Evolutionary conservation across 257 asterid genomes (phyloP), one percentile per base, ranked within the genome.

Genomic region (Hygrophila difformis): DNA sequence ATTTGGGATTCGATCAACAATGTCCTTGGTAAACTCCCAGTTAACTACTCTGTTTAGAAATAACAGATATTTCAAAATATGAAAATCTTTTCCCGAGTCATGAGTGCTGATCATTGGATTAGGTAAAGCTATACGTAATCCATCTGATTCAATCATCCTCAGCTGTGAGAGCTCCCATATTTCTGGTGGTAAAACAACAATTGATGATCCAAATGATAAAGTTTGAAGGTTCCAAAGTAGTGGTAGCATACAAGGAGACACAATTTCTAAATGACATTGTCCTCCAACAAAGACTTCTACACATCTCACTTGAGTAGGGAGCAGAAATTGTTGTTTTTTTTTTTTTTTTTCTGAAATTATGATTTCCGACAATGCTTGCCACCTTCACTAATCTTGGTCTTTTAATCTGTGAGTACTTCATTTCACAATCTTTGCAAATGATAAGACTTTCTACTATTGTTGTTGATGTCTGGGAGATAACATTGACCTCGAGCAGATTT

Each of bases 81-180:
- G 4, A 0, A 12, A 2, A 4, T 9, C 15, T 12, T 29, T 29
- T 12, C 17, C 50, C 31, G 4, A 5, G 7, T 3, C 31, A 26
- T 26, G 8, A 26, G 7, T 8, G 8, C 4, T 8, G 8, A 26
- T n/a, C n/a, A n/a, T 8, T 0, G 31, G 13, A 8, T 17, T 2
- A 16, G 51, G 14, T 22, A 5, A 11, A 14, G 14, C 37, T 18
- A 9, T 2, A 2, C 12, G 49, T 1, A 18, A 44, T n/a, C 8
- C 7, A 26, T 5, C 8, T 26, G 1, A 21, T 2, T 12, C 36
- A n/a, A 46, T 13, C 17, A 15, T 42, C 26, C 46, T 34, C 6
- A 42, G 28, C 18, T 54, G 60, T 28, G 62, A 28, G 22, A 56
- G 34, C 24, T 56, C 55, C 62, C 62, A 56, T 12, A 55, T 17